Evolutionary conservation across 2,329 filamentous ascomycete genomes (phyloP).

Genomic region (Colletotrichum sp.): DNA sequence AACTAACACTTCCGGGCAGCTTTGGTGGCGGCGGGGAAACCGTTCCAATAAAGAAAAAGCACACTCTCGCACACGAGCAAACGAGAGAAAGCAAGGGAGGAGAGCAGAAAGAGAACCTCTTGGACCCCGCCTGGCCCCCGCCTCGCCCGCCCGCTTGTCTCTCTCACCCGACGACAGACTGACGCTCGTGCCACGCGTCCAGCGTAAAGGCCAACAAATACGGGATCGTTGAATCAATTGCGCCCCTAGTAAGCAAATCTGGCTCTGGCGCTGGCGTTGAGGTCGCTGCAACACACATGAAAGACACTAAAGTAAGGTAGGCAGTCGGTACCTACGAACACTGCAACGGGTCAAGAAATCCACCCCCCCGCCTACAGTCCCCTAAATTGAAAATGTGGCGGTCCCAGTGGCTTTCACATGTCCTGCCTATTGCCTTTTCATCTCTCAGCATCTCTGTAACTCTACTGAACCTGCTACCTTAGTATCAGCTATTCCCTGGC

Average conservation of each 20-base stretch:
- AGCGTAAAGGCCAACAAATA: not conserved
- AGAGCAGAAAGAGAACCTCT: not conserved
- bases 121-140: not conserved
- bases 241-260: not conserved
- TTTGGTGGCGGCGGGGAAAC: not conserved
- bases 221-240: not conserved
- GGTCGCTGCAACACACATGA: not conserved
- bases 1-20: not conserved
- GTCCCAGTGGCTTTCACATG: slow-evolving; percentile 15
- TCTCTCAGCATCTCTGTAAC: not conserved
- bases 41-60: not conserved
- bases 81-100: not conserved
- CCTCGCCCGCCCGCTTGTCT: not conserved
- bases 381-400: not conserved
- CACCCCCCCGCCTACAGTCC: not conserved
- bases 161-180: not conserved
- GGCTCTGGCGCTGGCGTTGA: not conserved
- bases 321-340: not conserved
- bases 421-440: not conserved
- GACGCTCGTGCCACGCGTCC: slow-evolving; percentile 12
- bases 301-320: not conserved
- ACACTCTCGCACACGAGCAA: not conserved
- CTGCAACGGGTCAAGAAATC: not conserved
- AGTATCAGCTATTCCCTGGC: not conserved
- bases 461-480: not conserved